phyloP scores from a whole-genome alignment of 441 rosid genomes.

The Erodium trifolium region DNA sequence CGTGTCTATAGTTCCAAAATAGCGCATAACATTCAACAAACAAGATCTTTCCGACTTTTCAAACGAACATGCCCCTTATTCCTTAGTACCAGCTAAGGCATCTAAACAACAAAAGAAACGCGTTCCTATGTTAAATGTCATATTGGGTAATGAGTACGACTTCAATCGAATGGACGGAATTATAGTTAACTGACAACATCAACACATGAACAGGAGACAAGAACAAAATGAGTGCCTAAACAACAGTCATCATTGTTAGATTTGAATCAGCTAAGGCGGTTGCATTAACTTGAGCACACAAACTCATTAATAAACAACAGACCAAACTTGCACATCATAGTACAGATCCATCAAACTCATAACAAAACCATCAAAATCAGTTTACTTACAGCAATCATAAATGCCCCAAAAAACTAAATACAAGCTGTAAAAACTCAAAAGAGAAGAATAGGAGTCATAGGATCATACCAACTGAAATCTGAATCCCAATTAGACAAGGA shows the following conservation, averaged over 20 bases:
- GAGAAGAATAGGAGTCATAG: neutral
- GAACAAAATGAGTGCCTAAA: neutral
- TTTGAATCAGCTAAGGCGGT: neutral
- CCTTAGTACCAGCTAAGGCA: neutral
- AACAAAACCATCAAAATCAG: neutral
- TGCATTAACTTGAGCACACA: neutral
- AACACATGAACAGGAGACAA: too few relatives aligned
- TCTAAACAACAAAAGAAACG: neutral
- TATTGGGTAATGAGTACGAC: neutral
- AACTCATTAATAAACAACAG: neutral
- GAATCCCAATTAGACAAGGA: neutral
- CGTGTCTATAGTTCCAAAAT: neutral
- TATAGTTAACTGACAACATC: too few relatives aligned
- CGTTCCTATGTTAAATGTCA: neutral
- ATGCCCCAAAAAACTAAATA: neutral
- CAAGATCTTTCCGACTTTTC: neutral
- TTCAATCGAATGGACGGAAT: neutral
- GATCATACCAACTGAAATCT: neutral
- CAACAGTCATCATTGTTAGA: neutral
- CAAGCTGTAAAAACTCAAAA: neutral
- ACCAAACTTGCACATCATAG: neutral
- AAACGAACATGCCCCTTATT: neutral
- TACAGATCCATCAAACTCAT: neutral
- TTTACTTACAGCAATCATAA: neutral
- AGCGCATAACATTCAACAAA: neutral